Evolutionary conservation across 78 protist species (phyloP).

Genomic region (Trichosphaerium sp.): DNA sequence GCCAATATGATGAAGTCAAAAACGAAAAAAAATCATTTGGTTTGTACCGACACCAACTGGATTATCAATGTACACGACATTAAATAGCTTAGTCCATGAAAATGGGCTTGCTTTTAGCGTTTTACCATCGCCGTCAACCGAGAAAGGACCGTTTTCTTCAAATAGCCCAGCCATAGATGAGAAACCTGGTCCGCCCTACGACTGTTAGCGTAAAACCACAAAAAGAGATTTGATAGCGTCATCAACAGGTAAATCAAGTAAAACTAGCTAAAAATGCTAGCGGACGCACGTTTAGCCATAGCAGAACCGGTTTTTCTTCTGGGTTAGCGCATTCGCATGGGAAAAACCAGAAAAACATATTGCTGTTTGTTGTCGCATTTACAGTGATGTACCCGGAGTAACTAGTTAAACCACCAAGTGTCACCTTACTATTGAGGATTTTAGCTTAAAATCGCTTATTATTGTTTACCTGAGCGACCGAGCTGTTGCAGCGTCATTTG

Average conservation of each 20-base stretch:
- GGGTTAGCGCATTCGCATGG: slow-evolving; percentile 24
- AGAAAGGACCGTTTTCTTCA: slow-evolving; percentile 36
- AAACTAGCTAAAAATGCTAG: too few species aligned
- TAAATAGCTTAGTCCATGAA: background rate
- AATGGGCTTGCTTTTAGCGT: slow-evolving; percentile 5
- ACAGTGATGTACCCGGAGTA: slow-evolving; percentile 20
- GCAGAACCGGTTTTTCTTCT: slow-evolving; percentile 35
- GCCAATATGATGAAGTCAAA: too few species aligned
- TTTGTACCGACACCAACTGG: background rate
- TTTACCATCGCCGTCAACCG: slow-evolving; percentile 2
- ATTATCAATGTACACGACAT: background rate
- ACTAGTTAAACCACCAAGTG: too few species aligned
- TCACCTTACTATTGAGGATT: too few species aligned
- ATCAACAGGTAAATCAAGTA: too few species aligned
- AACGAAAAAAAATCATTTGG: too few species aligned
- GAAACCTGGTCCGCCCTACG: slow-evolving; percentile 45
- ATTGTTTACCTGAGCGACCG: too few species aligned
- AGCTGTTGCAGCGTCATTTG: too few species aligned
- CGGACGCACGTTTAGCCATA: too few species aligned
- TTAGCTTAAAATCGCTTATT: too few species aligned
- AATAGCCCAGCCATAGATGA: slow-evolving; percentile 27
- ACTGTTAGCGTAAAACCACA: too few species aligned
- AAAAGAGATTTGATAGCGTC: too few species aligned
- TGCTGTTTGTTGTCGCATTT: slow-evolving; percentile 17
- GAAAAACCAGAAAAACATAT: slow-evolving; percentile 36